Conservation (phyloP, 176 grass and related monocot species). For the Bonia amplexicaulis region DNA sequence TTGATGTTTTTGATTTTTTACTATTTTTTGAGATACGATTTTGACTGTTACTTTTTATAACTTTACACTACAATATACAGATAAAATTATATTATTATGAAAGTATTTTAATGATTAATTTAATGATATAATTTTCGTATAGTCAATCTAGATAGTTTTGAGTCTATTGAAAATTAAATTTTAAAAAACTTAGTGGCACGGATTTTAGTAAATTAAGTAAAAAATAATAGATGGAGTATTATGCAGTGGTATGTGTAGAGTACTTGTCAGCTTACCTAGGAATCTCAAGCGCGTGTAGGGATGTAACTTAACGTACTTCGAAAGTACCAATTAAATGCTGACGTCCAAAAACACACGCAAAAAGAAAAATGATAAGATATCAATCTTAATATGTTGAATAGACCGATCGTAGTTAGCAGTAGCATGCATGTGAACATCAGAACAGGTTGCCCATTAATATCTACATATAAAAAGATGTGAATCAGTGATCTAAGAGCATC, state of each 20-base stretch:
- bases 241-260: not conserved
- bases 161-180: too few species aligned
- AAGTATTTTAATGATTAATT: too few species aligned
- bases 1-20: too few species aligned
- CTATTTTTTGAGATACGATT: fast-evolving
- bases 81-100: too few species aligned
- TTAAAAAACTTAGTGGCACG: too few species aligned
- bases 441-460: not conserved
- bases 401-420: not conserved
- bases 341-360: not conserved
- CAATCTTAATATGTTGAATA: not conserved
- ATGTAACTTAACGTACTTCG: not conserved
- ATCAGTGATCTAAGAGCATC: not conserved
- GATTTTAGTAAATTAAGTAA: too few species aligned
- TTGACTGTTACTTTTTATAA: too few species aligned
- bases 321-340: not conserved
- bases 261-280: not conserved
- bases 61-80: not conserved
- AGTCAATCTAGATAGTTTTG: too few species aligned
- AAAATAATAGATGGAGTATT: too few species aligned
- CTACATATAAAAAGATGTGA: not conserved
- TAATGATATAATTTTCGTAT: too few species aligned
- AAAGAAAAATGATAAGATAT: not conserved
- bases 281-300: not conserved
- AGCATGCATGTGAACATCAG: constrained; percentile 2